A percentile compares a stretch with the other conserved stretches of the same genome.
Conservation (phyloP, 2,329 filamentous ascomycete genomes). For the Pseudogymnoascus sp. region DNA sequence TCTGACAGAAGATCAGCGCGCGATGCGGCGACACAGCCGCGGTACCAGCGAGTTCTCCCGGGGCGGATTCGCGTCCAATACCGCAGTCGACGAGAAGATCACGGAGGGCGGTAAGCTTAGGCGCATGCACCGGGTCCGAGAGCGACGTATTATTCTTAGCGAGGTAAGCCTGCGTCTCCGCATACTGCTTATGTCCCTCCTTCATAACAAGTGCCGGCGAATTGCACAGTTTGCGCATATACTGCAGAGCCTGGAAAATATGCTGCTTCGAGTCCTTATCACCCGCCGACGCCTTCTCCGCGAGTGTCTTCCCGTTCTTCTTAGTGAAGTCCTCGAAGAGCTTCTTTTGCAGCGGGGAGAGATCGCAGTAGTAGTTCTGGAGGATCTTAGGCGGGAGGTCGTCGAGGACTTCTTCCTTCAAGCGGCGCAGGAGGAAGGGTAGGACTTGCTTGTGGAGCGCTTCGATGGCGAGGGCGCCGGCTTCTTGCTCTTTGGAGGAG, state of each 20-base stretch:
- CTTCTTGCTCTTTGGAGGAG: slow-evolving; percentile 96
- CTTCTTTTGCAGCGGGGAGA: slow-evolving; percentile 88
- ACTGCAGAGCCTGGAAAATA: slow-evolving; percentile 97
- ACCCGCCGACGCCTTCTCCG: slow-evolving; percentile 71
- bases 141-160: slow-evolving; percentile 72
- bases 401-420: slow-evolving; percentile 96
- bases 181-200: slow-evolving; percentile 83
- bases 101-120: slow-evolving; percentile 82
- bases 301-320: slow-evolving; percentile 83
- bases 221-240: slow-evolving; percentile 99
- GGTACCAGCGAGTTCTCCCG: slow-evolving; percentile 49
- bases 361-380: slow-evolving; percentile 98
- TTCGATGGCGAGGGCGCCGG: slow-evolving; percentile 90
- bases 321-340: slow-evolving; percentile 95
- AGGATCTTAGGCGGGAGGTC: slow-evolving; percentile 96
- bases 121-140: slow-evolving; percentile 80
- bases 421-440: slow-evolving; percentile 86
- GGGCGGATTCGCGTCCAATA: slow-evolving; percentile 64
- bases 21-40: slow-evolving; percentile 87
- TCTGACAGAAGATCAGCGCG: slow-evolving; percentile 95
- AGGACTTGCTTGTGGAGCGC: slow-evolving; percentile 98
- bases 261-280: slow-evolving; percentile 96
- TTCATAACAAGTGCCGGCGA: slow-evolving; percentile 95
- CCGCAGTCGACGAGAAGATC: slow-evolving; percentile 98
- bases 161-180: slow-evolving; percentile 75